These are phyloP conservation scores for Nannochloris sp. DNA, from an alignment of 139 green algal species.

Conservation along the genomic window DNA sequence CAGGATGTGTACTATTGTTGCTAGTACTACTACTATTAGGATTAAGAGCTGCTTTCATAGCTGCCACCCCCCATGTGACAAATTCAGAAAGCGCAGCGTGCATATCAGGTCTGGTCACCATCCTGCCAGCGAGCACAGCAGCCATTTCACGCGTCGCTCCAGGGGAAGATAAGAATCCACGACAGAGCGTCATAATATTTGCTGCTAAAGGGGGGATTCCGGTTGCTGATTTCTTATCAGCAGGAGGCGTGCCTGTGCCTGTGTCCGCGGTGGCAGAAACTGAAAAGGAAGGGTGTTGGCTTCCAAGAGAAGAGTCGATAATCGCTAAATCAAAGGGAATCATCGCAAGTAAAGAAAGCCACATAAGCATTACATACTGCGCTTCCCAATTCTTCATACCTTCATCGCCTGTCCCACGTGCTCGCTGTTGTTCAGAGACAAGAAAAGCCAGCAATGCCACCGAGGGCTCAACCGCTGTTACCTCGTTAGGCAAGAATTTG, in stretches of 20 bases:
- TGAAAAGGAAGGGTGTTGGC: too few relatives aligned
- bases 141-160: constrained; percentile 73
- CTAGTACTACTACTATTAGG: constrained; percentile 67
- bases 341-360: constrained; percentile 87
- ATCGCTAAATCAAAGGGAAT: constrained; percentile 88
- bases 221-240: constrained; percentile 90
- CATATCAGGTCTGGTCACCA: constrained; percentile 89
- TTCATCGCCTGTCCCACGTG: neutral
- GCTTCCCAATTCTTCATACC: constrained; percentile 56
- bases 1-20: constrained; percentile 24
- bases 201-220: constrained; percentile 25
- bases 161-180: constrained; percentile 47
- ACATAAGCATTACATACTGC: constrained; percentile 81
- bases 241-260: constrained; percentile 44
- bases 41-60: constrained; percentile 73
- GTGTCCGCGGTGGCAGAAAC: neutral
- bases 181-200: constrained; percentile 58
- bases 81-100: constrained; percentile 52
- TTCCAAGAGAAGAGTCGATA: constrained; percentile 58
- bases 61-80: constrained; percentile 47
- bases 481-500: constrained; percentile 84
- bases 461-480: constrained; percentile 62
- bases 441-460: constrained; percentile 41
- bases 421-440: neutral
- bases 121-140: constrained; percentile 66